A percentile compares a stretch with the other conserved stretches of the same genome.
Conservation (phyloP, 2,329 filamentous ascomycete species). For the Nigrospora sphaerica region DNA sequence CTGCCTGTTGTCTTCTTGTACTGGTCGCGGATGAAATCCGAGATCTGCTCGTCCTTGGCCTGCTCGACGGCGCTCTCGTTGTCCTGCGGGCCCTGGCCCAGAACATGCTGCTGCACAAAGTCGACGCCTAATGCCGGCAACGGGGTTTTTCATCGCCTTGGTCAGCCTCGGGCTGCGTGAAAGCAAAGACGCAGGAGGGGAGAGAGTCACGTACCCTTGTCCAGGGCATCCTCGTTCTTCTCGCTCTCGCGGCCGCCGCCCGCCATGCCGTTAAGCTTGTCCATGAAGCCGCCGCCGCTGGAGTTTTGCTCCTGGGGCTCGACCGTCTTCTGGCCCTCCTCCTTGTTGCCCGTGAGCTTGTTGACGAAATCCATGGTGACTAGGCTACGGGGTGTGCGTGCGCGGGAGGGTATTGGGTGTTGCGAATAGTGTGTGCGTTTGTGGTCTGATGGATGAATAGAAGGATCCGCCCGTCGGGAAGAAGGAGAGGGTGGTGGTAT, state of each 20-base stretch:
- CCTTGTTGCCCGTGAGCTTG: conserved; percentile 35
- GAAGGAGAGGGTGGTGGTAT: too few species aligned
- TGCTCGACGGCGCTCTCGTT: conserved; percentile 72
- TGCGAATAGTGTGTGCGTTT: background rate
- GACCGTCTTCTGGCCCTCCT: conserved; percentile 18
- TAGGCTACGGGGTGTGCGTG: background rate
- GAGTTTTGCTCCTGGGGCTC: conserved; percentile 27
- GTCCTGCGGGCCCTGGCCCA: conserved; percentile 63
- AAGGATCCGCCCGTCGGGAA: too few species aligned
- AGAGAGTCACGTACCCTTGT: conserved; percentile 55
- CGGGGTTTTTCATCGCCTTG: too few species aligned
- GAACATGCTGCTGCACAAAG: conserved; percentile 66
- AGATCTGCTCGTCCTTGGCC: conserved; percentile 75
- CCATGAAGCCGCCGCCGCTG: conserved; percentile 48
- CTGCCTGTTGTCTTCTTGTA: conserved; percentile 65
- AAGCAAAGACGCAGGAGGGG: background rate
- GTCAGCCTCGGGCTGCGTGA: background rate
- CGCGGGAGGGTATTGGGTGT: background rate
- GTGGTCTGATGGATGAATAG: background rate
- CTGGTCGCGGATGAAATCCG: conserved; percentile 61
- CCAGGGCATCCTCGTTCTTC: conserved; percentile 76
- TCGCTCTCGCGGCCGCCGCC: conserved; percentile 69
- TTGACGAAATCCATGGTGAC: conserved; percentile 49
- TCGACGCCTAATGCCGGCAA: conserved; percentile 55
- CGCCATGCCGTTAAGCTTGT: conserved; percentile 64